phyloP scores from a whole-genome alignment of 257 asterid species.

The Penstemon eatonii region DNA sequence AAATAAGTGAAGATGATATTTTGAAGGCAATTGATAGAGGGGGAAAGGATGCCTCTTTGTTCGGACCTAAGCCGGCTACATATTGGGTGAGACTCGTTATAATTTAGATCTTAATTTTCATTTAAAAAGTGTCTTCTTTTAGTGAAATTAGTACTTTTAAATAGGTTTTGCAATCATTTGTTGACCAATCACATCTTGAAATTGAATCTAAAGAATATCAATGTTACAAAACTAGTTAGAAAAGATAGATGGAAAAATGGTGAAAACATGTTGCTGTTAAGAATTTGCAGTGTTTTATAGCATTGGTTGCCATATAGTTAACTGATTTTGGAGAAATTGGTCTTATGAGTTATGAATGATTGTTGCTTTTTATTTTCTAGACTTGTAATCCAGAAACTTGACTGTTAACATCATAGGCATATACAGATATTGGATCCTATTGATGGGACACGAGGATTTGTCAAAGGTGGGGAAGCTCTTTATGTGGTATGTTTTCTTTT shows the following conservation, averaged over 20 bases:
- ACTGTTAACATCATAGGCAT: slow-evolving; percentile 21
- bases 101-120: slow-evolving; percentile 14
- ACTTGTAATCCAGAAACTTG: slow-evolving; percentile 17
- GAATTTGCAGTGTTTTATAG: slow-evolving; percentile 2
- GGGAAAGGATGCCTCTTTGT: slow-evolving; percentile 69
- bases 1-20: slow-evolving; percentile 50
- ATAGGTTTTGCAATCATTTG: slow-evolving; percentile 12
- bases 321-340: not conserved
- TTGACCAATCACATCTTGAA: slow-evolving; percentile 9
- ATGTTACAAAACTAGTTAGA: slow-evolving; percentile 1
- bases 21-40: slow-evolving; percentile 89
- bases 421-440: slow-evolving; percentile 94
- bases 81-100: slow-evolving; percentile 71
- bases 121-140: slow-evolving; percentile 1
- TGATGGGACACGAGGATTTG: slow-evolving; percentile 95
- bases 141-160: not conserved
- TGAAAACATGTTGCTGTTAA: slow-evolving; percentile 11
- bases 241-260: not conserved
- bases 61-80: slow-evolving; percentile 72
- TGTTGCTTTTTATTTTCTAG: not conserved
- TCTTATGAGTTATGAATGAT: not conserved
- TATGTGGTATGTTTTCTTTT: slow-evolving; percentile 75
- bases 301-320: not conserved
- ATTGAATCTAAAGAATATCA: not conserved
- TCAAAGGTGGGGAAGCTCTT: slow-evolving; percentile 83